Percentiles rank a stretch among this genome's conserved stretches.
Evolutionary conservation across 2,329 filamentous ascomycete genomes (phyloP).

Genomic region (Proliferodiscus dingleyae): DNA sequence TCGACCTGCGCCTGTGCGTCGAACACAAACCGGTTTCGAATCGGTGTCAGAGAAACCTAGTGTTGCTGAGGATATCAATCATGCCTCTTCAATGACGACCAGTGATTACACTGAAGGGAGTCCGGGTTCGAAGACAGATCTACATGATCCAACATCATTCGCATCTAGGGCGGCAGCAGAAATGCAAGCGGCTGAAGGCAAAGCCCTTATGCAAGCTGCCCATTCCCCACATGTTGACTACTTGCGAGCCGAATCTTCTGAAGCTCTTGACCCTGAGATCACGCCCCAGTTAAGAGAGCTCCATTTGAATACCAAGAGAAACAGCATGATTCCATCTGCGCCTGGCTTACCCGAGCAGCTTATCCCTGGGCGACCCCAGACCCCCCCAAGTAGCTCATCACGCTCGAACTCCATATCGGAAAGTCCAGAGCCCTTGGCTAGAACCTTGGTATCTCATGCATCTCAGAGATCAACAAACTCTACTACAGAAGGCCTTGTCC

Average conservation of each 20-base stretch:
- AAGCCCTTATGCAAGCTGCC: slow-evolving; percentile 44
- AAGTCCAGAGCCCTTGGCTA: slow-evolving; percentile 5
- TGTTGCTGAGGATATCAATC: slow-evolving; percentile 2
- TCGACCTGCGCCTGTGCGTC: slow-evolving; percentile 47
- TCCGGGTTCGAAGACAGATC: slow-evolving; percentile 1
- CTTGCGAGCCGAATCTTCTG: background rate
- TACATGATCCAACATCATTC: slow-evolving; percentile 20
- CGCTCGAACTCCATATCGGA: slow-evolving; percentile 8
- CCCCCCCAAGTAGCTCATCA: slow-evolving; percentile 6
- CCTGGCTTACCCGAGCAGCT: slow-evolving; percentile 12
- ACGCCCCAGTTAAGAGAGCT: slow-evolving; percentile 19
- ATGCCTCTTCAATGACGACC: background rate
- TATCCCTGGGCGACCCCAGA: slow-evolving; percentile 11
- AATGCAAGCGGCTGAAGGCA: slow-evolving; percentile 56
- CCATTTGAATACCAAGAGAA: slow-evolving; percentile 26
- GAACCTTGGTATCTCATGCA: slow-evolving; percentile 8
- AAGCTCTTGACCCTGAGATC: slow-evolving; percentile 7
- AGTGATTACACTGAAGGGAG: slow-evolving; percentile 1
- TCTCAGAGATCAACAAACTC: background rate
- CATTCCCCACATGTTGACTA: slow-evolving; percentile 11
- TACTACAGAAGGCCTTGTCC: background rate
- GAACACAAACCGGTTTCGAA: slow-evolving; percentile 52
- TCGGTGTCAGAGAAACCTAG: slow-evolving; percentile 15
- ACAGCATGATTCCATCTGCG: slow-evolving; percentile 18
- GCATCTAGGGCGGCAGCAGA: slow-evolving; percentile 46